Conservation (phyloP, 768 basidiomycete genomes). For the Goffeauzyma gilvescens region DNA sequence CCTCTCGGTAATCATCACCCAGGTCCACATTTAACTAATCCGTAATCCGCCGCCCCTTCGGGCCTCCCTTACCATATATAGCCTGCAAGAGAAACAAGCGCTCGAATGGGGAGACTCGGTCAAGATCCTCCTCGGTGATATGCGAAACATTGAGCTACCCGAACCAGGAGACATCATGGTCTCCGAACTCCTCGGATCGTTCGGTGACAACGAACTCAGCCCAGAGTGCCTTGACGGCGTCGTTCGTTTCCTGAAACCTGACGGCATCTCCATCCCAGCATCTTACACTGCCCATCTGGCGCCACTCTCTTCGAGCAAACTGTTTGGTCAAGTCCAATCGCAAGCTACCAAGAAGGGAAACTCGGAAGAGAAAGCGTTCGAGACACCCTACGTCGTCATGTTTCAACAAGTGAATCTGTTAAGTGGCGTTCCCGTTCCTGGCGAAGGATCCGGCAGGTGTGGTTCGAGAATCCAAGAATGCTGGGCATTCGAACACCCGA, state of each 20-base stretch:
- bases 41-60: too few species aligned
- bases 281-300: constrained; percentile 91
- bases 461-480: constrained; percentile 78
- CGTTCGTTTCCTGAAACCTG: constrained; percentile 79
- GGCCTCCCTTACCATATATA: too few species aligned
- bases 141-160: constrained; percentile 65
- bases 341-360: constrained; percentile 35
- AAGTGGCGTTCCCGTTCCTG: constrained; percentile 39
- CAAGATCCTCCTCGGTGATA: constrained; percentile 76
- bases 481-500: constrained; percentile 93
- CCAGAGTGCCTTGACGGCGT: constrained; percentile 97
- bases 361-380: constrained; percentile 44
- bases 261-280: constrained; percentile 85
- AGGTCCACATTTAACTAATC: neutral
- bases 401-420: constrained; percentile 81
- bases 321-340: constrained; percentile 60
- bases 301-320: constrained; percentile 79
- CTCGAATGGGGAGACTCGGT: constrained; percentile 69
- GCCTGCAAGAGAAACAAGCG: constrained; percentile 62
- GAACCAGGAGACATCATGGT: constrained; percentile 82
- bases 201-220: constrained; percentile 95
- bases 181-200: constrained; percentile 86
- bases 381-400: constrained; percentile 98
- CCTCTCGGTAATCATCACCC: constrained; percentile 1
- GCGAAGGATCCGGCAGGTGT: constrained; percentile 40